Percentiles rank a stretch among this genome's conserved stretches.
phyloP scores from a whole-genome alignment of 306 rosid species.

The Casuarina equisetifolia region DNA sequence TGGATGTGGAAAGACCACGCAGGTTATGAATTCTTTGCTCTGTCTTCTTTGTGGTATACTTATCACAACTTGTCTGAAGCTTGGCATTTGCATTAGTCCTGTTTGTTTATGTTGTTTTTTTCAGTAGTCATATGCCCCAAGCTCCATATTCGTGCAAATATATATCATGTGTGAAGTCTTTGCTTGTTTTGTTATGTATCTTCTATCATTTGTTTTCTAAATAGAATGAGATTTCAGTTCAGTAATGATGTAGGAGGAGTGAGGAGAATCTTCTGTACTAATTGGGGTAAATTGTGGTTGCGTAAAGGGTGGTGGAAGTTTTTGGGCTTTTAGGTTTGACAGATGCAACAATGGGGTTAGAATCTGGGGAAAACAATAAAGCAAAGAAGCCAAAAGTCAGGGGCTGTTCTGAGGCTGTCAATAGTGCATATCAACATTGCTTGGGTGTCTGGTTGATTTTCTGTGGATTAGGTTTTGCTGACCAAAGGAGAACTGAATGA shows the following conservation, averaged over 20 bases:
- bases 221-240: background rate
- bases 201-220: background rate
- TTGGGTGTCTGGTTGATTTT: no score
- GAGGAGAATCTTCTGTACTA: no score
- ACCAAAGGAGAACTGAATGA: no score
- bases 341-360: no score
- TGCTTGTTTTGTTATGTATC: constrained; percentile 8
- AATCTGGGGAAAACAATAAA: no score
- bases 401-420: no score
- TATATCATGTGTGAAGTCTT: constrained; percentile 5
- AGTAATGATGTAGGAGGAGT: background rate
- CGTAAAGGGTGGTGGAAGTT: no score
- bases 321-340: no score
- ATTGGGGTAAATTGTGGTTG: no score
- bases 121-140: constrained; percentile 6
- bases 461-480: no score
- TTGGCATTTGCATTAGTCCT: constrained; percentile 19
- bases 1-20: constrained; percentile 99
- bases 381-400: no score
- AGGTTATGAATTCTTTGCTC: constrained; percentile 66
- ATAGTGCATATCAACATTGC: no score
- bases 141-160: constrained; percentile 7
- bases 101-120: constrained; percentile 11
- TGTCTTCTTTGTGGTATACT: constrained; percentile 38
- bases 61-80: constrained; percentile 26